Base-by-base conservation (phyloP, 2,329 filamentous ascomycete genomes). In the Penicillium sp. region DNA sequence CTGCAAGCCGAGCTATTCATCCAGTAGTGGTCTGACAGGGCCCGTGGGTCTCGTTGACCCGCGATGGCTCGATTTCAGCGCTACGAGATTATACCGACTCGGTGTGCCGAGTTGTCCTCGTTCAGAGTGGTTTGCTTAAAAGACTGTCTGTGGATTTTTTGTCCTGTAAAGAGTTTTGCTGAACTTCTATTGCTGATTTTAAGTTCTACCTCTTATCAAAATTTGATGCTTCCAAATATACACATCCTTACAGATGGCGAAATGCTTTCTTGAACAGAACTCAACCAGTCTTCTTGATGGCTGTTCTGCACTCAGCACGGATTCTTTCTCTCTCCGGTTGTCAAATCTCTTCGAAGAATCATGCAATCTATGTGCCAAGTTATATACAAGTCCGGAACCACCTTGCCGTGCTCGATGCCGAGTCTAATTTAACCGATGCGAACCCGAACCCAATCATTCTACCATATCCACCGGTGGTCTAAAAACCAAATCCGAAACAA, bases 71-170 rank as follows among this genome's bases (percentile, higher is more conserved):
- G 33, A 41, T 49, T 48, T 28, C 9, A 30, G 41, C 48, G 45
- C 53, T 50, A 48, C 46, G 50, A 53, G 35, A 52, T 40, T 49
- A 35, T 50, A 51, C 51, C 61, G 59, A 61, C 47, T 50, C 46
- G 36, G 45, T 12, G 41, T 45, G 47, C 54, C 53, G 57, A 52
- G 33, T 35, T 56, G 37, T 57, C n/a, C 53, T 57, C 59, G 50
- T 28, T 50, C 47, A 40, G 42, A 36, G 30, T 57, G 36, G 25
- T 51, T 38, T 51, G 33, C 19, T 40, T 33, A 19, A 55, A 51
- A 46, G 28, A 45, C 16, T 30, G 17, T 31, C 47, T 53, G 44
- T 48, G 54, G 52, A 51, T 28, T 58, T 50, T 37, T 11, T 61
- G 2, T 60, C 53, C 28, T 33, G 26, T 3, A 9, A 12, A 16